Evolutionary conservation across 257 asterid genomes (phyloP).

Genomic region (Buddleja alternifolia): DNA sequence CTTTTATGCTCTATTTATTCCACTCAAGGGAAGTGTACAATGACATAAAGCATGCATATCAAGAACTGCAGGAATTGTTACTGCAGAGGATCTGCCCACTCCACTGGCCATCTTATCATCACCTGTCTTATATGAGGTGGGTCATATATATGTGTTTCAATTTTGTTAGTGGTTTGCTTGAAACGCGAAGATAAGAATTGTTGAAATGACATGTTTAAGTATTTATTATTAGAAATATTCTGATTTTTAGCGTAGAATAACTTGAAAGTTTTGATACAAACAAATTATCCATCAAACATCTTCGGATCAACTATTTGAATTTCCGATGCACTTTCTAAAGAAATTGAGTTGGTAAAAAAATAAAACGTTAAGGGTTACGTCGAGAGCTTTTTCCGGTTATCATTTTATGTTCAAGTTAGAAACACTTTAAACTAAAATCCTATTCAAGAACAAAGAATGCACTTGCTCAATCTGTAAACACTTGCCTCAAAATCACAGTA

Average conservation of each 20-base stretch:
- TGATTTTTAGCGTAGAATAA: neutral
- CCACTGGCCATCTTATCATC: slow-evolving; percentile 33
- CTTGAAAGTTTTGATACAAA: no score
- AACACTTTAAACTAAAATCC: no score
- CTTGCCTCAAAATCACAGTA: no score
- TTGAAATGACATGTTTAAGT: neutral
- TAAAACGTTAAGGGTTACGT: no score
- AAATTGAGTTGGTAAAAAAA: no score
- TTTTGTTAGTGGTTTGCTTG: neutral
- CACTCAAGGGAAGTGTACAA: slow-evolving; percentile 20
- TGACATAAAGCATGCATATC: neutral
- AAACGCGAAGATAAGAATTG: neutral
- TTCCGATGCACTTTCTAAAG: no score
- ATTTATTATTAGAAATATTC: neutral
- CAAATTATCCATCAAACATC: no score
- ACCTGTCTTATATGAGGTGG: slow-evolving; percentile 35
- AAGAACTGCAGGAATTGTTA: neutral
- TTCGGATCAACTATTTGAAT: no score
- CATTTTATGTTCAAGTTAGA: no score
- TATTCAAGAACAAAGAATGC: no score
- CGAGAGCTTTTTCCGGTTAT: no score
- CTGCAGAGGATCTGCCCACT: slow-evolving; percentile 21
- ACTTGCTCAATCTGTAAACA: no score
- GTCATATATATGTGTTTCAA: neutral
- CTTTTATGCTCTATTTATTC: neutral